These are phyloP conservation scores for Leishmania gerbilli DNA, from an alignment of 208 protist species.

Conservation along the genomic window DNA sequence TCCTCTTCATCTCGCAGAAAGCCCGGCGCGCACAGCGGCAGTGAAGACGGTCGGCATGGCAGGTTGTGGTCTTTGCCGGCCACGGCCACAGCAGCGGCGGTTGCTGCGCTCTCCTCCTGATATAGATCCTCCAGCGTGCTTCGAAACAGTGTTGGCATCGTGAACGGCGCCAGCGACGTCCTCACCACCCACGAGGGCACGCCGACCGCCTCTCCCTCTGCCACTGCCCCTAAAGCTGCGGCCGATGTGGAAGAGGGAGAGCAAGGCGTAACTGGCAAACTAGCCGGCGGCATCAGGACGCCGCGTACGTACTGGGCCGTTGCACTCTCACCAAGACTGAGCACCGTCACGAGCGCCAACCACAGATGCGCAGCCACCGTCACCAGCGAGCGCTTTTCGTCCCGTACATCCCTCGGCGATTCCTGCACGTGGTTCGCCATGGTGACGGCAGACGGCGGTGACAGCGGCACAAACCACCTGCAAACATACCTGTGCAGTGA, in stretches of 20 bases:
- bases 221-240: neutral
- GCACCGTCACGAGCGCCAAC: constrained; percentile 24
- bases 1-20: neutral
- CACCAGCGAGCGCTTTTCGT: neutral
- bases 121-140: constrained; percentile 30
- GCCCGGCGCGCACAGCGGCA: constrained; percentile 4
- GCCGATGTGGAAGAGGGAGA: neutral
- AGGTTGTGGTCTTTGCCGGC: neutral
- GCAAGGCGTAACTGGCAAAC: neutral
- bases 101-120: constrained; percentile 12
- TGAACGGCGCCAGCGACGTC: constrained; percentile 21
- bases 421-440: neutral
- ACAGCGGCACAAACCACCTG: neutral
- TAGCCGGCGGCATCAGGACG: constrained; percentile 19
- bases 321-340: constrained; percentile 29
- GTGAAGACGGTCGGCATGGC: neutral
- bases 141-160: constrained; percentile 26
- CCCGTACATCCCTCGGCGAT: neutral
- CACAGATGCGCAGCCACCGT: constrained; percentile 11
- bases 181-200: neutral
- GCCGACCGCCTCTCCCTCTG: neutral
- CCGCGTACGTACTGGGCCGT: constrained; percentile 39
- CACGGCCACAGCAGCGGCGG: neutral
- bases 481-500: constrained; percentile 9
- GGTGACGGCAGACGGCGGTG: neutral